phyloP scores from a whole-genome alignment of 495 filamentous ascomycete species.

The Thozetella sp. region DNA sequence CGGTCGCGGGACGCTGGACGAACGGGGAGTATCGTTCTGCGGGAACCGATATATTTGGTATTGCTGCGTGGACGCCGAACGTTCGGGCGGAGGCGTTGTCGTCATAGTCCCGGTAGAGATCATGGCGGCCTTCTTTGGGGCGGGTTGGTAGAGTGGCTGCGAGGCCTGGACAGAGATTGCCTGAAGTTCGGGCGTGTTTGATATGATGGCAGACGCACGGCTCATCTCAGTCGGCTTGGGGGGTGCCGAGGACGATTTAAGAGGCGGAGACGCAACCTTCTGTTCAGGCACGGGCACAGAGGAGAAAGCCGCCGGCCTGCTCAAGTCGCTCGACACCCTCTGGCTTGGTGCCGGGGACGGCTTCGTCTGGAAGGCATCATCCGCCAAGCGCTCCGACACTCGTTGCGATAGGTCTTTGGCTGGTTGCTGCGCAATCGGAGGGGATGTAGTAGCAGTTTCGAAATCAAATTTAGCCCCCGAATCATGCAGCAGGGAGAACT shows the following conservation, averaged over 20 bases:
- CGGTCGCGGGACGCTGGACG: slow-evolving; percentile 53
- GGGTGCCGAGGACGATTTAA: slow-evolving; percentile 36
- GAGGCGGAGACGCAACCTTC: slow-evolving; percentile 19
- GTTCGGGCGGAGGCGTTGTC: slow-evolving; percentile 66
- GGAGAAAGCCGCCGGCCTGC: slow-evolving; percentile 20
- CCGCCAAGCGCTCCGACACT: slow-evolving; percentile 82
- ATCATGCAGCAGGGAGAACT: slow-evolving; percentile 90
- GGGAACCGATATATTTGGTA: slow-evolving; percentile 68
- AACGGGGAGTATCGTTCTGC: slow-evolving; percentile 53
- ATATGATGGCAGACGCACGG: slow-evolving; percentile 53
- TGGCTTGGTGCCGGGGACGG: slow-evolving; percentile 23
- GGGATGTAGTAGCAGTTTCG: slow-evolving; percentile 53
- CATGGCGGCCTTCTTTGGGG: slow-evolving; percentile 66
- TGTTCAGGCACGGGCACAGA: slow-evolving; percentile 8
- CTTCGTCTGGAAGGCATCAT: slow-evolving; percentile 63
- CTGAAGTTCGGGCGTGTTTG: slow-evolving; percentile 53
- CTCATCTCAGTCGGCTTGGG: slow-evolving; percentile 44
- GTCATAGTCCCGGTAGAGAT: slow-evolving; percentile 97
- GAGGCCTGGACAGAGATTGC: slow-evolving; percentile 46
- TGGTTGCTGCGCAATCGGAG: slow-evolving; percentile 46
- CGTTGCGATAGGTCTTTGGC: slow-evolving; percentile 69
- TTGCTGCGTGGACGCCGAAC: slow-evolving; percentile 38
- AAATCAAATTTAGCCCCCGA: slow-evolving; percentile 90
- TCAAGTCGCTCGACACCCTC: slow-evolving; percentile 34
- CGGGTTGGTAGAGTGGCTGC: slow-evolving; percentile 56